Conservation (phyloP, 1,139 yeast species). For the Suhomyces maxii region DNA sequence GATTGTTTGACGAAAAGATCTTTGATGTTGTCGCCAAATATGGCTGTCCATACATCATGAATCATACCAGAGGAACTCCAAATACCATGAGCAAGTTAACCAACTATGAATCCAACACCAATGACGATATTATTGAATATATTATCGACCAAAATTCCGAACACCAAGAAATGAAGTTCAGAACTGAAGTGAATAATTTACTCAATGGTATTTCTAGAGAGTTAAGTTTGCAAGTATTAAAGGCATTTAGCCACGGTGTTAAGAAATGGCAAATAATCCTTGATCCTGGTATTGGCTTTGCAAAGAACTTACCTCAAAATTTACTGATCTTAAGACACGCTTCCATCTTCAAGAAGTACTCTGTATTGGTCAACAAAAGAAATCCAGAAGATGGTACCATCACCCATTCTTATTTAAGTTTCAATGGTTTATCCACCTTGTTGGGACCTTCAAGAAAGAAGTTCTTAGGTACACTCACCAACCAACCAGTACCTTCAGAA, state of each 20-base stretch:
- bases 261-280: slow-evolving; percentile 86
- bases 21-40: slow-evolving; percentile 65
- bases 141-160: slow-evolving; percentile 30
- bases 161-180: slow-evolving; percentile 22
- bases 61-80: slow-evolving; percentile 85
- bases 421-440: slow-evolving; percentile 62
- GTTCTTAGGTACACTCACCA: slow-evolving; percentile 75
- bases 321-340: slow-evolving; percentile 61
- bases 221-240: slow-evolving; percentile 52
- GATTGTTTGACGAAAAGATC: slow-evolving; percentile 63
- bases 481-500: slow-evolving; percentile 48
- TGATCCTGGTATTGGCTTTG: slow-evolving; percentile 97
- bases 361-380: slow-evolving; percentile 27
- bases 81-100: slow-evolving; percentile 67
- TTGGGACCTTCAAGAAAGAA: slow-evolving; percentile 87
- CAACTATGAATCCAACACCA: slow-evolving; percentile 48
- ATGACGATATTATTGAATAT: slow-evolving; percentile 42
- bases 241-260: slow-evolving; percentile 65
- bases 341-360: slow-evolving; percentile 54
- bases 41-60: slow-evolving; percentile 77
- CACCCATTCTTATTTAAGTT: slow-evolving; percentile 37
- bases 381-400: slow-evolving; percentile 19
- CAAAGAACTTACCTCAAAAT: slow-evolving; percentile 72
- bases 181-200: slow-evolving; percentile 33
- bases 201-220: slow-evolving; percentile 63